Conservation (phyloP, 352 stramenopile species). For the Pythium dissotocum region DNA sequence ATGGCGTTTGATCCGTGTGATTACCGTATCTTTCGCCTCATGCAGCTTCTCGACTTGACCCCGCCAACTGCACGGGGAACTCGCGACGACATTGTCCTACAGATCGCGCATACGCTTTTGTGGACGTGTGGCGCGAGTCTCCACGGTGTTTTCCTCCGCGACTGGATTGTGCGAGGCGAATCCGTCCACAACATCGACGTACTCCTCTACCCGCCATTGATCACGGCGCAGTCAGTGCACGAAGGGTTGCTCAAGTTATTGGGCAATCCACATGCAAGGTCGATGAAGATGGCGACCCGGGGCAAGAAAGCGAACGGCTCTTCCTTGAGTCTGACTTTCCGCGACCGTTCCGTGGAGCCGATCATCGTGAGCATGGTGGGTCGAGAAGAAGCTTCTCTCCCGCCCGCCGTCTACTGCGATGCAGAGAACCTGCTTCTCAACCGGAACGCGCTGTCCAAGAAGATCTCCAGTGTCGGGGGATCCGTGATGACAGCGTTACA, state of each 20-base stretch:
- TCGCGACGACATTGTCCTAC: slow-evolving; percentile 33
- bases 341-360: neutral
- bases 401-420: slow-evolving; percentile 27
- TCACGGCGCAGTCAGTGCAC: slow-evolving; percentile 11
- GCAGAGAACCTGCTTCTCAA: slow-evolving; percentile 28
- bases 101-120: slow-evolving; percentile 24
- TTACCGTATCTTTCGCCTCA: slow-evolving; percentile 1
- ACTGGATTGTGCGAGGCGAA: slow-evolving; percentile 33
- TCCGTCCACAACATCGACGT: slow-evolving; percentile 30
- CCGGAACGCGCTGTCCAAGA: slow-evolving; percentile 19
- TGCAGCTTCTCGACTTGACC: neutral
- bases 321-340: slow-evolving; percentile 9
- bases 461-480: slow-evolving; percentile 14
- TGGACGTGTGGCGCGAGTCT: slow-evolving; percentile 20
- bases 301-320: slow-evolving; percentile 19
- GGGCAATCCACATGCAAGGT: neutral
- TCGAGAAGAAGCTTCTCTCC: neutral
- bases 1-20: slow-evolving; percentile 9
- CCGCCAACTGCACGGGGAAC: slow-evolving; percentile 18
- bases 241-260: slow-evolving; percentile 12
- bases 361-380: slow-evolving; percentile 31
- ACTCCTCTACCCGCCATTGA: slow-evolving; percentile 16
- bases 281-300: neutral
- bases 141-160: slow-evolving; percentile 29
- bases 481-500: slow-evolving; percentile 9